phyloP scores from a whole-genome alignment of 805 yeast genomes.

The Saccharomycopsis malanga region DNA sequence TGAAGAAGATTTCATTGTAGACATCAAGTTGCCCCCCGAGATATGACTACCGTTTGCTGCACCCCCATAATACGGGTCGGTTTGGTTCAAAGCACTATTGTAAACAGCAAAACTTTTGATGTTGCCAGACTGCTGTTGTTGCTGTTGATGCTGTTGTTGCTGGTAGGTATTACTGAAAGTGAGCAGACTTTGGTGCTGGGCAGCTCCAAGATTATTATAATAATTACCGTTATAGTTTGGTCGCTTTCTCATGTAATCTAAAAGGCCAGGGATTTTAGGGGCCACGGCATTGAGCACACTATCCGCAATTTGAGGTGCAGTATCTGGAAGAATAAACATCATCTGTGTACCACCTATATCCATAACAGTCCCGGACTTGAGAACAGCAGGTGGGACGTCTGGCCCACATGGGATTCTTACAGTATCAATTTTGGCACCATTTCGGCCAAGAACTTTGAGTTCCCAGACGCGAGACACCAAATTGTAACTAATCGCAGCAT shows the following conservation, averaged over 20 bases:
- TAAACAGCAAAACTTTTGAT: background rate
- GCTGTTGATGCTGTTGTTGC: slow-evolving; percentile 20
- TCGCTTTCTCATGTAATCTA: slow-evolving; percentile 25
- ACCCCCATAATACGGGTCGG: background rate
- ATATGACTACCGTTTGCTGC: background rate
- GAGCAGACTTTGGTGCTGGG: slow-evolving; percentile 15
- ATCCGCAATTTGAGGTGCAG: slow-evolving; percentile 58
- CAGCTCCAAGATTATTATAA: slow-evolving; percentile 24
- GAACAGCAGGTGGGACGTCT: slow-evolving; percentile 39
- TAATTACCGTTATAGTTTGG: slow-evolving; percentile 7
- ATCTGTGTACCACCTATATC: slow-evolving; percentile 97
- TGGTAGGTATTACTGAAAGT: slow-evolving; percentile 20
- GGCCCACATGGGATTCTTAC: slow-evolving; percentile 39
- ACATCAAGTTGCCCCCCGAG: background rate
- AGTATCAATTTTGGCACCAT: slow-evolving; percentile 89
- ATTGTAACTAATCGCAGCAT: slow-evolving; percentile 79
- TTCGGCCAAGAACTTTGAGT: slow-evolving; percentile 73
- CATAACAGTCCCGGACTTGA: slow-evolving; percentile 81
- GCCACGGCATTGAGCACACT: slow-evolving; percentile 30
- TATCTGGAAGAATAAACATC: slow-evolving; percentile 97
- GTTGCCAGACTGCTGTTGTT: slow-evolving; percentile 24
- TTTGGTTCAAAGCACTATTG: background rate
- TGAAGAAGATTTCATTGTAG: slow-evolving; percentile 9
- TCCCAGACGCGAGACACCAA: slow-evolving; percentile 78
- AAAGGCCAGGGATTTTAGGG: slow-evolving; percentile 26